Conservation (phyloP, 2,329 filamentous ascomycete species). For the Aureobasidium sp. region DNA sequence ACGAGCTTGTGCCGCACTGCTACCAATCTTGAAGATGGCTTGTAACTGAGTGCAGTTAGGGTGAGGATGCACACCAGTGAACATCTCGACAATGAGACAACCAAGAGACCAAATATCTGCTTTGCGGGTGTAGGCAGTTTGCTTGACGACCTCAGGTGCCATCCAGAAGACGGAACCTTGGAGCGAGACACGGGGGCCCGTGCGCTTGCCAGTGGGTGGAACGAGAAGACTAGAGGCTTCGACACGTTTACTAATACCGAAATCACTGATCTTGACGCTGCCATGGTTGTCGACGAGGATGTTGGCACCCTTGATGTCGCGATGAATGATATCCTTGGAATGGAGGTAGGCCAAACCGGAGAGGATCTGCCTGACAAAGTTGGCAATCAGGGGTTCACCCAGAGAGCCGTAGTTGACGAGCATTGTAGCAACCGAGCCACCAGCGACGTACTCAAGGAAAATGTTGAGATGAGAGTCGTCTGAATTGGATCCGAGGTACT, state of each 20-base stretch:
- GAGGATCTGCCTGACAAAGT: slow-evolving; percentile 94
- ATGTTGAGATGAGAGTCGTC: slow-evolving; percentile 92
- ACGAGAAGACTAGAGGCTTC: slow-evolving; percentile 55
- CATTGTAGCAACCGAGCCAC: slow-evolving; percentile 96
- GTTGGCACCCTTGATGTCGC: slow-evolving; percentile 98
- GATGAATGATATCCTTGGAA: slow-evolving; percentile 90
- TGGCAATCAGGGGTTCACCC: slow-evolving; percentile 85
- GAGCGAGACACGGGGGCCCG: slow-evolving; percentile 62
- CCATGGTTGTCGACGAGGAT: slow-evolving; percentile 99
- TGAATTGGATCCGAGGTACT: slow-evolving; percentile 91
- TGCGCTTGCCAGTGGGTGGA: slow-evolving; percentile 34
- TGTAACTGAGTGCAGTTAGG: slow-evolving; percentile 95
- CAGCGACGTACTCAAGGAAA: slow-evolving; percentile 98
- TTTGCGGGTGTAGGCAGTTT: slow-evolving; percentile 96
- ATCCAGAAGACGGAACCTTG: slow-evolving; percentile 99
- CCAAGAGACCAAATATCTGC: slow-evolving; percentile 98
- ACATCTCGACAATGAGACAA: slow-evolving; percentile 97
- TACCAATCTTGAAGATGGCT: slow-evolving; percentile 93
- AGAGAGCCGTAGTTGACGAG: slow-evolving; percentile 96
- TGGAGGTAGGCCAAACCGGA: slow-evolving; percentile 90
- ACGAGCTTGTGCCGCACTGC: slow-evolving; percentile 38
- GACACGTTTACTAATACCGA: slow-evolving; percentile 96
- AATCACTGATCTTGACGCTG: slow-evolving; percentile 98
- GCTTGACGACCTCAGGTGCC: slow-evolving; percentile 96
- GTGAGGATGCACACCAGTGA: slow-evolving; percentile 93